A percentile compares a stretch with the other conserved stretches of the same genome.
These are phyloP conservation scores for Backusella westeae DNA, from an alignment of 192 early-diverging fungal species.

Conservation along the genomic window DNA sequence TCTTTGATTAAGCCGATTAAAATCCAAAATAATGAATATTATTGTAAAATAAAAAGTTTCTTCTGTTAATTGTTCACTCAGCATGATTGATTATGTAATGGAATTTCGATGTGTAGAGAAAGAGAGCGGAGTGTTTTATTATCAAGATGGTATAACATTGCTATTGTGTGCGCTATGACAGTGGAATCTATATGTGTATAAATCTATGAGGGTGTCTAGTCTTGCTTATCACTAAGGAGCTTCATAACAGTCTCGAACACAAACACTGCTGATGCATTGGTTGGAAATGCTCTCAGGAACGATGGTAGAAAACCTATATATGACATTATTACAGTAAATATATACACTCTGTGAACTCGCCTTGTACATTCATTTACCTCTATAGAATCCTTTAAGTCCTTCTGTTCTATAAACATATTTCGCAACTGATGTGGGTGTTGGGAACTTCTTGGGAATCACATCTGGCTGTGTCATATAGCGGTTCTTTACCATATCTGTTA, in stretches of 20 bases:
- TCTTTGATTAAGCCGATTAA: conserved; percentile 17
- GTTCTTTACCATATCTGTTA: conserved; percentile 86
- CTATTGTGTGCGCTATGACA: neutral
- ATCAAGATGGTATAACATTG: neutral
- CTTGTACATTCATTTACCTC: conserved; percentile 42
- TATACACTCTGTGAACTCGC: neutral
- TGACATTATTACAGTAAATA: neutral
- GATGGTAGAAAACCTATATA: conserved; percentile 78
- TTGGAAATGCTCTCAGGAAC: conserved; percentile 91
- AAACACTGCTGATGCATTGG: conserved; percentile 92
- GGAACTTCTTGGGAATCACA: conserved; percentile 60
- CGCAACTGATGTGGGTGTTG: conserved; percentile 51
- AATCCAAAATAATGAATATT: neutral
- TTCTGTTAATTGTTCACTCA: neutral
- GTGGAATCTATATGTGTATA: neutral
- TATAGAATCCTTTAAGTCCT: conserved; percentile 83
- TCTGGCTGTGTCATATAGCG: conserved; percentile 90
- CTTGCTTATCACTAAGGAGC: conserved; percentile 1
- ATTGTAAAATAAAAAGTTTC: neutral
- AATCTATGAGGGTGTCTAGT: neutral
- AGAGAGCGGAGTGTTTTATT: neutral
- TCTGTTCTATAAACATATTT: conserved; percentile 63
- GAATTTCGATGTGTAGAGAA: neutral
- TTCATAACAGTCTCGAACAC: conserved; percentile 77
- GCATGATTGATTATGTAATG: neutral